Evolutionary conservation across 1,139 yeast genomes (phyloP).

Genomic region (Yamadazyma aaseri): DNA sequence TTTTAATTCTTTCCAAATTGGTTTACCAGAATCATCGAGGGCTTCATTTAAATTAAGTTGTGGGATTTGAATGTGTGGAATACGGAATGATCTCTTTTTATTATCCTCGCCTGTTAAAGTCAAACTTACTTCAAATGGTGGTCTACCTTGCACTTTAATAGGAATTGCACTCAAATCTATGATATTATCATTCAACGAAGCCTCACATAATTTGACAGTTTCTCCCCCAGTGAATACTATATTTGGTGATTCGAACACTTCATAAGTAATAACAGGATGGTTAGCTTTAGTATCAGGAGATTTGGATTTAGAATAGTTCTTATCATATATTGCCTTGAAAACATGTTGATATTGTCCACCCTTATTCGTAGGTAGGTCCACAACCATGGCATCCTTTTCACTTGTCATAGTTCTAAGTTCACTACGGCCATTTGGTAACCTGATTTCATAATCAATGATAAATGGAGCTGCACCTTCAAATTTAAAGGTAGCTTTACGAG

Average conservation of each 20-base stretch:
- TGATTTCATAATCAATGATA: conserved; percentile 62
- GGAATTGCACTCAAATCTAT: conserved; percentile 47
- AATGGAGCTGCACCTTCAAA: conserved; percentile 72
- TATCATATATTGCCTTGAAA: conserved; percentile 65
- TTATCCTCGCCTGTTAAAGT: conserved; percentile 26
- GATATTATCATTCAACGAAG: conserved; percentile 33
- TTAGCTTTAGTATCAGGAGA: conserved; percentile 20
- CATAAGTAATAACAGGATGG: conserved; percentile 52
- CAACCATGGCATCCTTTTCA: conserved; percentile 22
- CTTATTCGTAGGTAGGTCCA: conserved; percentile 34
- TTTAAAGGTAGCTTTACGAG: conserved; percentile 23
- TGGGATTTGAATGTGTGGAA: not conserved
- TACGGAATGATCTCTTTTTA: conserved; percentile 2
- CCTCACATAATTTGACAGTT: conserved; percentile 56
- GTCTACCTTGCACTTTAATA: conserved; percentile 53
- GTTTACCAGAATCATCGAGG: conserved; percentile 6
- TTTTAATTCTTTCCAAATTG: conserved; percentile 11
- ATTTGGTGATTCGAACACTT: conserved; percentile 60
- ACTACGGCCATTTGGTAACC: conserved; percentile 54
- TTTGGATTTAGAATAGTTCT: conserved; percentile 54
- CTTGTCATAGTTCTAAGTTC: conserved; percentile 36
- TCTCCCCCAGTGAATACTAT: conserved; percentile 50
- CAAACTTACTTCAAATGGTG: conserved; percentile 62
- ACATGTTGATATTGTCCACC: conserved; percentile 62
- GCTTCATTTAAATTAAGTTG: conserved; percentile 16